Evolutionary conservation across 1,284 basidiomycete species (phyloP).

Genomic region (Phellopilus nigrolimitatus): DNA sequence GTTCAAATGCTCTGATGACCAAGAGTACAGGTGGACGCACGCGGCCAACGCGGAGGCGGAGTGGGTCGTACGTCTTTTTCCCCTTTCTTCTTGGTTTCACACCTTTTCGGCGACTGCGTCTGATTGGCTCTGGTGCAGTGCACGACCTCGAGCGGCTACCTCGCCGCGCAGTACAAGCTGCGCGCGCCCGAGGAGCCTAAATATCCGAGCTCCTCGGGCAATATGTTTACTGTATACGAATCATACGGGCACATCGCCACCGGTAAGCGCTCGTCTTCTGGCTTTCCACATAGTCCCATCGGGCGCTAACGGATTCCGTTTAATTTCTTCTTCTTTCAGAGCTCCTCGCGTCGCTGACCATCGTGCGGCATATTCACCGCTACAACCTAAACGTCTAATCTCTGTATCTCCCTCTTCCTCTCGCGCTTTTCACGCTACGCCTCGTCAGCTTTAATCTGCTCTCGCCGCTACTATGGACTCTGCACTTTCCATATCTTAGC

Average conservation of each 20-base stretch:
- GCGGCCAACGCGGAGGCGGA: slow-evolving; percentile 50
- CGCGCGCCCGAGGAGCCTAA: slow-evolving; percentile 46
- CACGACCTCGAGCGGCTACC: slow-evolving; percentile 44
- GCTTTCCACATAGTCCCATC: background rate
- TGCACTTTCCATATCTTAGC: no score
- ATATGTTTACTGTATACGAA: slow-evolving; percentile 59
- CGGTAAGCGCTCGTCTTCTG: slow-evolving; percentile 38
- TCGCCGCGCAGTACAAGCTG: slow-evolving; percentile 59
- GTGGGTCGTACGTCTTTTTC: slow-evolving; percentile 61
- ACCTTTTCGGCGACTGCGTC: slow-evolving; percentile 14
- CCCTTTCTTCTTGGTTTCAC: slow-evolving; percentile 8
- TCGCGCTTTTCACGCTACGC: background rate
- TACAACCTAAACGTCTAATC: slow-evolving; percentile 7
- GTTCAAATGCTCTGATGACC: slow-evolving; percentile 59
- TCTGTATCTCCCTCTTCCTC: background rate
- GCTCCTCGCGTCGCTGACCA: slow-evolving; percentile 54
- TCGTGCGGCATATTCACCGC: slow-evolving; percentile 51
- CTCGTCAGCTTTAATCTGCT: no score
- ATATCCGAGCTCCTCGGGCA: slow-evolving; percentile 57
- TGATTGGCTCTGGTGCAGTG: slow-evolving; percentile 40
- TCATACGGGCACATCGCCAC: slow-evolving; percentile 47
- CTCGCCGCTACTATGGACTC: no score
- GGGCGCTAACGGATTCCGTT: background rate
- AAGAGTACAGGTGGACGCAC: slow-evolving; percentile 62
- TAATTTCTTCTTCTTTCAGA: slow-evolving; percentile 35